Conservation (phyloP, 2,329 filamentous ascomycete genomes). For the Fusarium sororula region DNA sequence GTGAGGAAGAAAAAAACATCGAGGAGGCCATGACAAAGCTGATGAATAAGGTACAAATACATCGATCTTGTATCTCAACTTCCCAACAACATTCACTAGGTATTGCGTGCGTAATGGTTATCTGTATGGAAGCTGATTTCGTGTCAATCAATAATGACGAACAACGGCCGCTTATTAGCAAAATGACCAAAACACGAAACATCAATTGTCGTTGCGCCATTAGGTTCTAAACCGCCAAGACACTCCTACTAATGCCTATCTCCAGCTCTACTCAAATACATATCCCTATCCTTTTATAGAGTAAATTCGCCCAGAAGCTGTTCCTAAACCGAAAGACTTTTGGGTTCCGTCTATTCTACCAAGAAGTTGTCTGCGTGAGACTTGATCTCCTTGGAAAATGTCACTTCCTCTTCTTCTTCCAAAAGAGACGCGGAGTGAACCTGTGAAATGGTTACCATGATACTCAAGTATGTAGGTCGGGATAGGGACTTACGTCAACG, state of each 20-base stretch:
- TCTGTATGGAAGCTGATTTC: neutral
- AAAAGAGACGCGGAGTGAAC: conserved; percentile 75
- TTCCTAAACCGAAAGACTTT: conserved; percentile 33
- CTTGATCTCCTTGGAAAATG: conserved; percentile 84
- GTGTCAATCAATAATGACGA: neutral
- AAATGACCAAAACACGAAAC: conserved; percentile 24
- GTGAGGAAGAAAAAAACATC: too few species aligned
- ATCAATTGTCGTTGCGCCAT: conserved; percentile 44
- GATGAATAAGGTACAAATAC: neutral
- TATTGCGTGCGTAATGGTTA: neutral
- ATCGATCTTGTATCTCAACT: neutral
- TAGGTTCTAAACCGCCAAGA: conserved; percentile 42
- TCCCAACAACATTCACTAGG: neutral
- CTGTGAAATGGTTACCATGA: conserved; percentile 45
- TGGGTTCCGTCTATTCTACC: conserved; percentile 68
- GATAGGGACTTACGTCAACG: conserved; percentile 78
- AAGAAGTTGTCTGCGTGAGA: conserved; percentile 79
- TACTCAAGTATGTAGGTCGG: neutral
- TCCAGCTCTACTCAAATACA: conserved; percentile 30
- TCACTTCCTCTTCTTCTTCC: conserved; percentile 80
- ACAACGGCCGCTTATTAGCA: neutral
- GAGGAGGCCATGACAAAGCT: neutral
- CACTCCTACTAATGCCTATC: conserved; percentile 39
- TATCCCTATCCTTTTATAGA: conserved; percentile 39
- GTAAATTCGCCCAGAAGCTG: conserved; percentile 24